phyloP scores from a whole-genome alignment of 2,329 filamentous ascomycete genomes.

The Colletotrichum abscissum region DNA sequence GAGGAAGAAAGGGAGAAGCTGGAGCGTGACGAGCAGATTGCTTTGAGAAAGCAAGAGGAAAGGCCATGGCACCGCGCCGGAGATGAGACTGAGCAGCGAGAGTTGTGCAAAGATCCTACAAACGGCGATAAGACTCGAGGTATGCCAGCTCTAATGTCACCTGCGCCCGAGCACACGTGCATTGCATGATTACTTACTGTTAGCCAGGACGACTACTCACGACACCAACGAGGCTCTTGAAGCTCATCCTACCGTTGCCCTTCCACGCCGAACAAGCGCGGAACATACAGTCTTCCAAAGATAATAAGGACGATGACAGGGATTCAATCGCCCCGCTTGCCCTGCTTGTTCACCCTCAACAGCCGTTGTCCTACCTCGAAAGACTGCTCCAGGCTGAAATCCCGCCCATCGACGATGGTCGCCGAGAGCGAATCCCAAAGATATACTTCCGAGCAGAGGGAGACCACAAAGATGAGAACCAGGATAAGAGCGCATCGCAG shows the following conservation, averaged over 20 bases:
- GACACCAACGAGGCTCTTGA: conserved; percentile 82
- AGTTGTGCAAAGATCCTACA: conserved; percentile 41
- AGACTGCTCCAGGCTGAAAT: conserved; percentile 90
- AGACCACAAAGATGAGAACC: conserved; percentile 56
- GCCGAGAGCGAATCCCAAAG: conserved; percentile 75
- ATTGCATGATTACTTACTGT: background rate
- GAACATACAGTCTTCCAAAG: background rate
- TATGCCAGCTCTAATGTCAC: conserved; percentile 23
- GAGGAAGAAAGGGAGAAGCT: conserved; percentile 45
- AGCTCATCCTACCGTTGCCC: conserved; percentile 80
- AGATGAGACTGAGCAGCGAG: conserved; percentile 56
- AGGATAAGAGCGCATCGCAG: conserved; percentile 36
- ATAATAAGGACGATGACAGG: conserved; percentile 45
- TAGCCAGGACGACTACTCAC: conserved; percentile 77
- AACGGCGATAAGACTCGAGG: conserved; percentile 45
- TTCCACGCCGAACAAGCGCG: conserved; percentile 40
- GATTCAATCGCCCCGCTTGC: conserved; percentile 81
- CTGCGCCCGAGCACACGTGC: too few species aligned
- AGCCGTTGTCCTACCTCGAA: conserved; percentile 91
- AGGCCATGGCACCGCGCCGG: conserved; percentile 76
- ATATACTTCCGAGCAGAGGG: conserved; percentile 86
- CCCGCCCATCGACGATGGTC: conserved; percentile 73
- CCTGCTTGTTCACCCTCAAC: conserved; percentile 87
- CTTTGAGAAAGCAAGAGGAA: conserved; percentile 67
- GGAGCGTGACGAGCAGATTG: conserved; percentile 50